These are phyloP conservation scores for Geotrichum klebahnii DNA, from an alignment of 1,139 yeast genomes.

Conservation along the genomic window DNA sequence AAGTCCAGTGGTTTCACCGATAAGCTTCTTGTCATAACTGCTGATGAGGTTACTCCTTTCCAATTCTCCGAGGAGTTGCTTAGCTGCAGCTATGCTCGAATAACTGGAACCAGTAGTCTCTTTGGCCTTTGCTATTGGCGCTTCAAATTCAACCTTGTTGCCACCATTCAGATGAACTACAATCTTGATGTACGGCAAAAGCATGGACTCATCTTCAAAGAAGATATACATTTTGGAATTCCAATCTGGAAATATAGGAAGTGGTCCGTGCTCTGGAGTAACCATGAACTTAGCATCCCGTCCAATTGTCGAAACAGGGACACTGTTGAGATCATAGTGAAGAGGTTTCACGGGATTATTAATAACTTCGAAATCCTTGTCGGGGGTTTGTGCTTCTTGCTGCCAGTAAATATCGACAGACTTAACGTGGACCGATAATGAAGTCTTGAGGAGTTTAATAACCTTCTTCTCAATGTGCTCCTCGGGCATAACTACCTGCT, in stretches of 20 bases:
- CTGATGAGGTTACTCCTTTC: not conserved
- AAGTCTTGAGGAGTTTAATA: constrained; percentile 7
- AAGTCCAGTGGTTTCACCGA: constrained; percentile 9
- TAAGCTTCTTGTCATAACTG: not conserved
- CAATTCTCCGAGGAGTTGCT: constrained; percentile 2
- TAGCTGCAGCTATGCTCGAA: constrained; percentile 12
- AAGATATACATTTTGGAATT: constrained; percentile 14
- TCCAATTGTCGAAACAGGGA: not conserved
- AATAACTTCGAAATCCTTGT: constrained; percentile 12
- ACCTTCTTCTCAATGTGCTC: constrained; percentile 20
- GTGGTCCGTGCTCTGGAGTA: constrained; percentile 9
- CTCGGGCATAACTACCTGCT: constrained; percentile 9
- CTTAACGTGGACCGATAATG: constrained; percentile 7
- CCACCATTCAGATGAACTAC: not conserved
- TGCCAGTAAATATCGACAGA: constrained; percentile 10
- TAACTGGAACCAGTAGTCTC: not conserved
- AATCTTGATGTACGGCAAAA: constrained; percentile 13
- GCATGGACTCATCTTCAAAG: not conserved
- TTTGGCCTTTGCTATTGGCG: not conserved
- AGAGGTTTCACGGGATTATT: not conserved
- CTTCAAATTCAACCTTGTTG: not conserved
- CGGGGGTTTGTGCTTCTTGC: not conserved
- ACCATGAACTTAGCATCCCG: not conserved
- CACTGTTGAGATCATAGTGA: not conserved
- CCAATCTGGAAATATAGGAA: constrained; percentile 5